These are phyloP conservation scores for Xylaria sp. DNA, from an alignment of 2,329 filamentous ascomycete species.

Conservation along the genomic window DNA sequence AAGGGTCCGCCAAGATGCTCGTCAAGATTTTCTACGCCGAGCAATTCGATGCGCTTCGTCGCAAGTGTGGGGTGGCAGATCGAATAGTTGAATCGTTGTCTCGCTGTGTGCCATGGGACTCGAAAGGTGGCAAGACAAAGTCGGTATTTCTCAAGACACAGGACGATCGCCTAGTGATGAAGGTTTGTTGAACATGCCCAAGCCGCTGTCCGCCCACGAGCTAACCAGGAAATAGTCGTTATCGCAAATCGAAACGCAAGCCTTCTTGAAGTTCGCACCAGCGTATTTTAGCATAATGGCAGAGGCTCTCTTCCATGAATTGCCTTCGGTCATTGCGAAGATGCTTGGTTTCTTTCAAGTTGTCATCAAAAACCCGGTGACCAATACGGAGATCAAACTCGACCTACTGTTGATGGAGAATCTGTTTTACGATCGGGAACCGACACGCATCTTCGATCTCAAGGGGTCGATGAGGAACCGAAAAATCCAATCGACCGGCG, in stretches of 20 bases:
- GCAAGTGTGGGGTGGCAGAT: conserved; percentile 92
- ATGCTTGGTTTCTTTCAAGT: conserved; percentile 99
- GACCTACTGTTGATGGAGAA: conserved; percentile 98
- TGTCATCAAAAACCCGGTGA: conserved; percentile 92
- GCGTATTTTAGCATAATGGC: conserved; percentile 99
- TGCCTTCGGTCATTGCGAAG: conserved; percentile 97
- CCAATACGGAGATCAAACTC: conserved; percentile 92
- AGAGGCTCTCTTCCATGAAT: conserved; percentile 91
- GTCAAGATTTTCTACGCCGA: conserved; percentile 99
- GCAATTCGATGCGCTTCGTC: conserved; percentile 92
- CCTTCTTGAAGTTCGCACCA: conserved; percentile 94
- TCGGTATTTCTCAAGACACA: conserved; percentile 97
- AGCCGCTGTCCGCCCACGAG: conserved; percentile 55
- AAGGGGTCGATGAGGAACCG: conserved; percentile 99
- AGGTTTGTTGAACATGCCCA: conserved; percentile 56
- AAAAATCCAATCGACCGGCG: conserved; percentile 94
- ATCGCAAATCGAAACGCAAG: conserved; percentile 89
- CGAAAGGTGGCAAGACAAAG: conserved; percentile 96
- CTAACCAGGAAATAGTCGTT: conserved; percentile 70
- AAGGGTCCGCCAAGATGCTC: conserved; percentile 92
- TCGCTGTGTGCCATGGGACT: conserved; percentile 97
- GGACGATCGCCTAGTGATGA: conserved; percentile 92
- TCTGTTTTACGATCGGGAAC: conserved; percentile 92
- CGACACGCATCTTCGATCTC: conserved; percentile 91
- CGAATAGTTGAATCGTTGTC: conserved; percentile 96